A percentile compares a stretch with the other conserved stretches of the same genome.
These are phyloP conservation scores for Setomelanomma holmii DNA, from an alignment of 2,329 filamentous ascomycete genomes.

Conservation along the genomic window DNA sequence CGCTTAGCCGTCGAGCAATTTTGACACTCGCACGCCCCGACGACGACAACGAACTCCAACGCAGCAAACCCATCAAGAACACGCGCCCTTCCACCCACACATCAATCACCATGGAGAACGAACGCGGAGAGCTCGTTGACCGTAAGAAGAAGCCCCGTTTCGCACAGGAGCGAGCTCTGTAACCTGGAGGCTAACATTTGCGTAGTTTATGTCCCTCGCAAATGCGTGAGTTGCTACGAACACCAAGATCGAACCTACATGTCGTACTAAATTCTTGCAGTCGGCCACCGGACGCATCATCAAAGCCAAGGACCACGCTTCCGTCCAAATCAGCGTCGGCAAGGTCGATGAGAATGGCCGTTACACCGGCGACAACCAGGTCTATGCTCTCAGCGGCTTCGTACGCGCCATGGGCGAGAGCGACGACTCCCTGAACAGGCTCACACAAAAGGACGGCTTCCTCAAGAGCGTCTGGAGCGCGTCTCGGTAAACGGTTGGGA, in stretches of 20 bases:
- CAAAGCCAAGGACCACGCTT: conserved; percentile 99
- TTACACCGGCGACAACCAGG: conserved; percentile 95
- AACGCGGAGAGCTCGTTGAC: conserved; percentile 99
- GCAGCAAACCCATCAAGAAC: conserved; percentile 31
- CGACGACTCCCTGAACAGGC: conserved; percentile 94
- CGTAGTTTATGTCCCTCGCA: conserved; percentile 41
- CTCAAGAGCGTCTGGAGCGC: conserved; percentile 97
- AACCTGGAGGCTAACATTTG: conserved; percentile 22
- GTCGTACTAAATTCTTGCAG: conserved; percentile 29
- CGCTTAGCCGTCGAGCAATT: conserved; percentile 1
- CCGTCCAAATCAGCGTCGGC: conserved; percentile 94
- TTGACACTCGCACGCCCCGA: conserved; percentile 25
- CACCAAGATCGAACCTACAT: conserved; percentile 5
- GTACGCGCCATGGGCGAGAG: conserved; percentile 97
- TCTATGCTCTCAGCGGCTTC: conserved; percentile 97
- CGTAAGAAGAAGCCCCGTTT: conserved; percentile 45
- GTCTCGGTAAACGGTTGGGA: conserved; percentile 56
- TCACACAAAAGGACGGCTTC: conserved; percentile 94
- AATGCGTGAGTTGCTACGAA: conserved; percentile 50
- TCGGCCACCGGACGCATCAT: conserved; percentile 81
- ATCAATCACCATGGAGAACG: conserved; percentile 92
- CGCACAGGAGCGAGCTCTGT: conserved; percentile 51
- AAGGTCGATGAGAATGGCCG: conserved; percentile 99
- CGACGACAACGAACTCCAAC: conserved; percentile 34
- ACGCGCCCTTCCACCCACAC: conserved; percentile 34